phyloP scores from a whole-genome alignment of 2,329 filamentous ascomycete genomes.

The Lachnellula willkommii region DNA sequence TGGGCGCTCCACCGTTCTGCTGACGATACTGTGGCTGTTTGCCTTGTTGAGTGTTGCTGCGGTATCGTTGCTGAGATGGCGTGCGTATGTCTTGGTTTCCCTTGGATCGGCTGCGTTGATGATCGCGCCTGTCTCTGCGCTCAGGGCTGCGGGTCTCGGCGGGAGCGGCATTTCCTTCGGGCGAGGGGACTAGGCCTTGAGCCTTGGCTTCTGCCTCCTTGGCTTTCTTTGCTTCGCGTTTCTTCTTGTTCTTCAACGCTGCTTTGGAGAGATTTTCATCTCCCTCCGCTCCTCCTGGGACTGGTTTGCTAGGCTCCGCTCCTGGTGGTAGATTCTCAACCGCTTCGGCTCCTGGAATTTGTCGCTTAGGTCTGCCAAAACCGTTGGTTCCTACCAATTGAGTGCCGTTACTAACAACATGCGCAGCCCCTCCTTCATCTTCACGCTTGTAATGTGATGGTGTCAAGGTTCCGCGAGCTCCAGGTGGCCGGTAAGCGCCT shows the following conservation, averaged over 20 bases:
- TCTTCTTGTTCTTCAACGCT: constrained; percentile 97
- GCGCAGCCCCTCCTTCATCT: constrained; percentile 89
- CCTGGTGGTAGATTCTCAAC: constrained; percentile 61
- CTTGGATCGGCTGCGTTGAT: constrained; percentile 49
- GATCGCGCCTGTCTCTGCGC: constrained; percentile 49
- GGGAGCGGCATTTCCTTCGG: constrained; percentile 31
- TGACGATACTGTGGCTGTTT: constrained; percentile 4
- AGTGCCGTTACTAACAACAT: constrained; percentile 71
- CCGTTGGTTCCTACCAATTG: constrained; percentile 63
- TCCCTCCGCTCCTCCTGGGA: constrained; percentile 54
- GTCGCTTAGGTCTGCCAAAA: constrained; percentile 69
- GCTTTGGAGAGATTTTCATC: constrained; percentile 72
- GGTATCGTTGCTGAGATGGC: constrained; percentile 44
- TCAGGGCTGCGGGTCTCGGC: constrained; percentile 60
- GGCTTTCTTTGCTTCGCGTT: constrained; percentile 86
- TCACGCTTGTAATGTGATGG: constrained; percentile 96
- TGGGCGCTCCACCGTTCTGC: constrained; percentile 7
- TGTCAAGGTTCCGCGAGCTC: constrained; percentile 81
- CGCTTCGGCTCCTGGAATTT: constrained; percentile 81
- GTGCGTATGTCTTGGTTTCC: constrained; percentile 41
- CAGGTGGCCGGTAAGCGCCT: constrained; percentile 93
- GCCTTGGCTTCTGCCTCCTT: constrained; percentile 69
- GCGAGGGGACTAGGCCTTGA: constrained; percentile 33
- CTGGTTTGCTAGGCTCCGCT: constrained; percentile 59
- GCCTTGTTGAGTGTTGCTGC: constrained; percentile 42